Conservation (phyloP, 495 filamentous ascomycete species). For the Echria macrotheca region DNA sequence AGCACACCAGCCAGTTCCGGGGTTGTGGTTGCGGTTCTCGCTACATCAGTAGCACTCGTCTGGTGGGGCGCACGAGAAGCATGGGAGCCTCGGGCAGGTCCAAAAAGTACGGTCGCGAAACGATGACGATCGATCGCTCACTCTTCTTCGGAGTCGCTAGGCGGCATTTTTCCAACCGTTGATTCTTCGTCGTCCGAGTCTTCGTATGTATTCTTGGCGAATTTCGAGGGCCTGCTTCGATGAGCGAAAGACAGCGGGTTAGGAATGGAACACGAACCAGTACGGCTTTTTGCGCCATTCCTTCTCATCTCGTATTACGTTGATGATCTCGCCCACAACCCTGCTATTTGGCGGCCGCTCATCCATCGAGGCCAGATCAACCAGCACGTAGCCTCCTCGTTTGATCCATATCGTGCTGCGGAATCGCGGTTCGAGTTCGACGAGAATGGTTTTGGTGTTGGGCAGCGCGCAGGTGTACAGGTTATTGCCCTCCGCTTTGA, state of each 20-base stretch:
- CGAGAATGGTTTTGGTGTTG: conserved; percentile 52
- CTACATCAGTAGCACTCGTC: conserved; percentile 55
- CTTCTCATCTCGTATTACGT: conserved; percentile 87
- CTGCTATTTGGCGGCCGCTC: conserved; percentile 69
- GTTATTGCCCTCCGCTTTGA: conserved; percentile 82
- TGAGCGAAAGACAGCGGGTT: conserved; percentile 1
- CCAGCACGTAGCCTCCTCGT: conserved; percentile 76
- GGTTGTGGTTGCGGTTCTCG: conserved; percentile 68
- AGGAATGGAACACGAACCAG: conserved; percentile 53
- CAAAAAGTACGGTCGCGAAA: conserved; percentile 22
- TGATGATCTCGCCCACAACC: conserved; percentile 83
- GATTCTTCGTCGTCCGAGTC: conserved; percentile 71
- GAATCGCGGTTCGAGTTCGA: conserved; percentile 75
- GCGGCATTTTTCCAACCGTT: conserved; percentile 74
- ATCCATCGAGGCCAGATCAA: conserved; percentile 61
- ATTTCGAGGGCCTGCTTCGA: conserved; percentile 67
- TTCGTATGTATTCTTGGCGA: conserved; percentile 55
- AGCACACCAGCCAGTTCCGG: conserved; percentile 75
- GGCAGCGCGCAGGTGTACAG: conserved; percentile 69
- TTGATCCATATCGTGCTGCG: conserved; percentile 89
- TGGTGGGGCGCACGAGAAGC: conserved; percentile 56
- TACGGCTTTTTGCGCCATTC: conserved; percentile 85
- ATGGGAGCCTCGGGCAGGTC: conserved; percentile 14
- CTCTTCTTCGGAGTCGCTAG: conserved; percentile 60
- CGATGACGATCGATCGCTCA: conserved; percentile 16